Evolutionary conservation across 2,329 filamentous ascomycete species (phyloP), one percentile per base, ranked within the genome.

Genomic region (Aspergillus fumigatus): DNA sequence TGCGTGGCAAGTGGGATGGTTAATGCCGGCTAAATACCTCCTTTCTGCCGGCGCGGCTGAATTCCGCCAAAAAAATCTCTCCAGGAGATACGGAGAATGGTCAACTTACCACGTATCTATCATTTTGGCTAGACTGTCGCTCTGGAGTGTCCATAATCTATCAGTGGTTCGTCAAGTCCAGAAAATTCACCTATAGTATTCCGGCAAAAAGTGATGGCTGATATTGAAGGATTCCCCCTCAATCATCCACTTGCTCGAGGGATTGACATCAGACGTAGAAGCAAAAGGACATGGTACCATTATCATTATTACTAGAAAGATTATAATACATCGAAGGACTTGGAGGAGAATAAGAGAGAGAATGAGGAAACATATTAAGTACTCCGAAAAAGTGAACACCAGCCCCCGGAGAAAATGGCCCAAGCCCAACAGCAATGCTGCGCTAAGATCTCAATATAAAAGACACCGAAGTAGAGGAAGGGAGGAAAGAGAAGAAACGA

Each of bases 391-490:
- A 21, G 38, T 27, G 40, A 55, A 51, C 9, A 23, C 47, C 21
- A 27, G 21, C 25, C 27, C 26, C 40, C 11, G 21, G 19, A 50
- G 40, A 41, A 50, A 38, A 38, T 14, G 32, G n/a, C 14, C 32
- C 32, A 38, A 38, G 32, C 14, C 14, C 32, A 17, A 38, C 32
- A 38, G 32, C 32, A 38, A 47, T 47, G 43, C 43, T 26, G 19
- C 43, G 43, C 43, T 47, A 23, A 52, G 51, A 11, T 45, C 38
- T 19, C n/a, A 59, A 54, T 56, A 48, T 47, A 48, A 41, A 48
- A 49, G 57, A 47, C 48, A 48, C 23, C 40, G 14, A 53, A 41
- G 41, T 45, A 54, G n/a, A 45, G 27, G 51, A 45, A 50, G 27
- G 51, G 43, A 38, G 35, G 52, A 53, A 43, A 32, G 25, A 53